Base-by-base conservation (phyloP, 164 flowering plant genomes). In the Annona squamosa region DNA sequence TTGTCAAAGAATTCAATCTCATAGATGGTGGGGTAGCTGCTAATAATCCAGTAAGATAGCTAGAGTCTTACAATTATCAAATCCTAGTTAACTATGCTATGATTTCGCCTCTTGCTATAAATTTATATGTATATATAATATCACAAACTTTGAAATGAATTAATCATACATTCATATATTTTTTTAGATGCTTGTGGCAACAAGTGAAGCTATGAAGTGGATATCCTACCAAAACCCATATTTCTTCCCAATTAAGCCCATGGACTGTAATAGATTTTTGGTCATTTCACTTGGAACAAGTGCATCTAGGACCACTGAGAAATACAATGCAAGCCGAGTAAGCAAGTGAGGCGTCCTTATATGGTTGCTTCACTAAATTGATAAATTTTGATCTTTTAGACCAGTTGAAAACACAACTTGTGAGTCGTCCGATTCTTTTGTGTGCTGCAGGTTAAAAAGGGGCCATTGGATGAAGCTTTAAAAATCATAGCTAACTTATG, bases 231-330 rank as follows among this genome's bases (percentile, higher is more conserved):
- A 72, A 59, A 82, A 84, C 63, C 84, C 82, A 4, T 83, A 82
- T 62, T 82, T 84, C 73, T 75, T 68, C 67, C 81, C 82, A 1
- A 73, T 86, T 0, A 78, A 82, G 71, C 84, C 88, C 0, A 63
- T 78, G 80, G 88, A 87, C 45, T 86, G 81, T 37, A 73, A 71
- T 1, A 76, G 85, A 43, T 82, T 80, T 59, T 81, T 90, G 0
- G 88, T 90, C 41, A 73, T 90, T 2, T 88, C 94, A 2, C 1
- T 90, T 0, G 94, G 94, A 13, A 84, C 90, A 3, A 92, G 94
- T 1, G 62, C 86, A 0, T 4, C 74, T 5, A 86, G 77, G 79
- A 63, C 1, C 0, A 85, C 82, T 45, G 12, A 75, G 9, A 84
- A 80, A 47, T 88, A 85, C 77, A 76, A 45, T 71, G 86, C 94